Percentiles rank a stretch among this genome's conserved stretches.
Conservation (phyloP, 192 early-diverging fungal genomes). For the Entomortierella beljakovae region DNA sequence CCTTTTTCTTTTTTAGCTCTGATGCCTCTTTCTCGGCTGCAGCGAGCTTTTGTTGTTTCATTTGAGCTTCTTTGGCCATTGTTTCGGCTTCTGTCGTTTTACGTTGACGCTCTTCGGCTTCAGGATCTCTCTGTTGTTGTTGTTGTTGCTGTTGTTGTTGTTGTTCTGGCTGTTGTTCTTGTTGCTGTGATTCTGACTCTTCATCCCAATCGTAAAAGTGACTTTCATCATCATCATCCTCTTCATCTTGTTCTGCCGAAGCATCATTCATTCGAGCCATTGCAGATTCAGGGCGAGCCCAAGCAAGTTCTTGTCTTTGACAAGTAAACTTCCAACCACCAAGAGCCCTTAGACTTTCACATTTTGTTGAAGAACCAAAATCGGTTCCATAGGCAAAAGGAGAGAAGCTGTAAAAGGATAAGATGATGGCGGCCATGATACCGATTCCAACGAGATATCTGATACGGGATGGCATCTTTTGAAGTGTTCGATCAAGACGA, state of each 20-base stretch:
- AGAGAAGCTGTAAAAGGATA: constrained; percentile 76
- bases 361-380: constrained; percentile 74
- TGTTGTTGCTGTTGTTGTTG: constrained; percentile 2
- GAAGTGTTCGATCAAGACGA: constrained; percentile 74
- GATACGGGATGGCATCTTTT: constrained; percentile 53
- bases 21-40: neutral
- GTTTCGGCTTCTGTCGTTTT: constrained; percentile 3
- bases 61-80: constrained; percentile 6
- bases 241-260: neutral
- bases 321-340: constrained; percentile 89
- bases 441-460: constrained; percentile 62
- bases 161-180: constrained; percentile 3
- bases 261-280: neutral
- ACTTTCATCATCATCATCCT: constrained; percentile 25
- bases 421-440: constrained; percentile 65
- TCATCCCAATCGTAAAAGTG: constrained; percentile 9
- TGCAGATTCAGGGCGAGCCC: constrained; percentile 15
- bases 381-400: constrained; percentile 85
- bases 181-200: neutral
- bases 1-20: constrained; percentile 5
- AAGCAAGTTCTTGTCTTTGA: constrained; percentile 33
- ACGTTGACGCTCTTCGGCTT: neutral
- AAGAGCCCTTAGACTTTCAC: constrained; percentile 81
- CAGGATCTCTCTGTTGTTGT: neutral
- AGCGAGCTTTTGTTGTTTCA: constrained; percentile 11